Conservation (phyloP, 73 alveolate genomes). For the Paramecium biaurelia region DNA sequence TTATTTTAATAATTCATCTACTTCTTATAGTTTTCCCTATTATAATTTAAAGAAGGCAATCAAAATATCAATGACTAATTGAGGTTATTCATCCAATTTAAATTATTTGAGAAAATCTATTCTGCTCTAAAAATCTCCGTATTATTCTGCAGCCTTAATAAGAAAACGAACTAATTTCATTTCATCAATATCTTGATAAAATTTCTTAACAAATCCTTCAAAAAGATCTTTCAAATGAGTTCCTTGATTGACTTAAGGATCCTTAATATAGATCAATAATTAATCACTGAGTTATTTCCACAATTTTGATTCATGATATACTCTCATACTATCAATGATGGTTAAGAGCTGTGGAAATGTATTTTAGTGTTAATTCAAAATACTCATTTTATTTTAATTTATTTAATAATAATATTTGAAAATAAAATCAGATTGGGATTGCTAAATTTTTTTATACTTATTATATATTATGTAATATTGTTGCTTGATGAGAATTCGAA, state of each 20-base stretch:
- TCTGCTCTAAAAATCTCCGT: neutral
- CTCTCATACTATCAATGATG: neutral
- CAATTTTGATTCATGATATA: neutral
- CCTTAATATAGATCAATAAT: slow-evolving; percentile 13
- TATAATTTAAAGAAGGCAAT: neutral
- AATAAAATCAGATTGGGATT: slow-evolving; percentile 46
- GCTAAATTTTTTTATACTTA: slow-evolving; percentile 40
- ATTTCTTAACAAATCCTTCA: slow-evolving; percentile 62
- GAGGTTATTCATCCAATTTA: neutral
- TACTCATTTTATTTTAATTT: neutral
- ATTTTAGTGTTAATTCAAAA: neutral
- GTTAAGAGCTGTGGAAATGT: neutral
- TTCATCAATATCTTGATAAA: slow-evolving; percentile 52
- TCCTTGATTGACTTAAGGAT: slow-evolving; percentile 11
- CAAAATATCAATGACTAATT: neutral
- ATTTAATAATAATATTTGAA: slow-evolving; percentile 9
- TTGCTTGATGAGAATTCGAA: neutral
- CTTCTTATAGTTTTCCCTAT: slow-evolving; percentile 32
- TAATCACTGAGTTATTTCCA: slow-evolving; percentile 36
- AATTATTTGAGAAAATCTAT: neutral
- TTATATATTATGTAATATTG: slow-evolving; percentile 27
- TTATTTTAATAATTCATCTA: slow-evolving; percentile 35
- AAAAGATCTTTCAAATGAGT: slow-evolving; percentile 30
- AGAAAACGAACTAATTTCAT: slow-evolving; percentile 45
- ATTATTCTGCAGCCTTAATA: slow-evolving; percentile 52